Evolutionary conservation across 192 early-diverging fungal species (phyloP).

Genomic region (Coemansia sp.): DNA sequence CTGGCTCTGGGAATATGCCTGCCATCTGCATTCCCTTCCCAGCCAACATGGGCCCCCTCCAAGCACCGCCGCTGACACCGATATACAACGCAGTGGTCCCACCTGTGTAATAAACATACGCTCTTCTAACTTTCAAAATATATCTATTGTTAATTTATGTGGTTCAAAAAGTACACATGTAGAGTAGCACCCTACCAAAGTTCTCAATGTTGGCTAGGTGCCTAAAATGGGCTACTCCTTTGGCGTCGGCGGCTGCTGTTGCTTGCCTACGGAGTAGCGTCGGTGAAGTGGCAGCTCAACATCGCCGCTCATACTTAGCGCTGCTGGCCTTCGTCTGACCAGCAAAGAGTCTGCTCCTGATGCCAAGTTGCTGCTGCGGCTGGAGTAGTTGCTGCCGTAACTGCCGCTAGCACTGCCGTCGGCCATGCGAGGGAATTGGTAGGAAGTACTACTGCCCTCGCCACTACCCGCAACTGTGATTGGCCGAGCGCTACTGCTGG

Average conservation of each 20-base stretch:
- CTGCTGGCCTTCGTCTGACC: constrained; percentile 33
- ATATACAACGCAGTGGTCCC: constrained; percentile 37
- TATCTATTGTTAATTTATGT: neutral
- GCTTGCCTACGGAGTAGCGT: constrained; percentile 13
- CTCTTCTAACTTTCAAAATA: neutral
- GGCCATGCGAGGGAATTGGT: constrained; percentile 22
- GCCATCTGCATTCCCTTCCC: constrained; percentile 49
- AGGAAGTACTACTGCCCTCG: constrained; percentile 15
- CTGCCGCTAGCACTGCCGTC: constrained; percentile 4
- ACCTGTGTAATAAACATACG: constrained; percentile 8
- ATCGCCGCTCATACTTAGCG: constrained; percentile 24
- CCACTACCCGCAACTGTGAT: neutral
- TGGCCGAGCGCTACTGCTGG: constrained; percentile 13
- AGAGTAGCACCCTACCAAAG: neutral
- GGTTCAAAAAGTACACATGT: neutral
- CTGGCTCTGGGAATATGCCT: constrained; percentile 38
- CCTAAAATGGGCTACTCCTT: neutral
- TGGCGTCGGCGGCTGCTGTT: neutral
- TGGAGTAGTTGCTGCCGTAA: constrained; percentile 24
- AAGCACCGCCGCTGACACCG: constrained; percentile 25
- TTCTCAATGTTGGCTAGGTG: neutral
- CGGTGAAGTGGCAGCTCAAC: constrained; percentile 28
- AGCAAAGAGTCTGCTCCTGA: constrained; percentile 26
- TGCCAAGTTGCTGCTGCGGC: neutral
- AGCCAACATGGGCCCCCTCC: constrained; percentile 15